A percentile compares a stretch with the other conserved stretches of the same genome.
Conservation (phyloP, 2,329 filamentous ascomycete genomes). For the Aspergillus clavatus region DNA sequence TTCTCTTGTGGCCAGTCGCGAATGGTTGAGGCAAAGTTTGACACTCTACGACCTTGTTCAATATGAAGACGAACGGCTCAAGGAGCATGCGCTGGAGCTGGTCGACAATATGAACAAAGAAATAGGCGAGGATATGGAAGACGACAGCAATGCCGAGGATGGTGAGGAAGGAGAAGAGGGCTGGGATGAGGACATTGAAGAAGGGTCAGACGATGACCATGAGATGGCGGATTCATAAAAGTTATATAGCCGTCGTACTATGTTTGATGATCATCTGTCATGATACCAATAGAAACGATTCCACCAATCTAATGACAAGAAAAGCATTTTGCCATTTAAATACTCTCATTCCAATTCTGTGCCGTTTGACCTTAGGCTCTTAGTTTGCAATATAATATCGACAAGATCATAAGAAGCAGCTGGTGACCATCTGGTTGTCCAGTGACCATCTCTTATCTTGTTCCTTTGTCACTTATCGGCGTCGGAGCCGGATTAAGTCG, state of each 20-base stretch:
- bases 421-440: no score
- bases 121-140: slow-evolving; percentile 56
- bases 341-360: no score
- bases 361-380: no score
- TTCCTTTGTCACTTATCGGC: slow-evolving; percentile 4
- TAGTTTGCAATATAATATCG: no score
- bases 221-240: slow-evolving; percentile 52
- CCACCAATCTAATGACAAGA: neutral
- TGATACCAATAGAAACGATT: slow-evolving; percentile 30
- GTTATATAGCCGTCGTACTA: slow-evolving; percentile 18
- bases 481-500: slow-evolving; percentile 28
- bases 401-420: no score
- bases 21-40: slow-evolving; percentile 78
- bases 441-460: neutral
- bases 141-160: slow-evolving; percentile 53
- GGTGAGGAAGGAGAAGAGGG: slow-evolving; percentile 51
- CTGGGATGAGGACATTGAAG: slow-evolving; percentile 53
- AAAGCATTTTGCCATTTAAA: no score
- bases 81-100: slow-evolving; percentile 42
- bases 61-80: slow-evolving; percentile 57
- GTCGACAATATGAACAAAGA: slow-evolving; percentile 55
- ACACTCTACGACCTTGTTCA: slow-evolving; percentile 72
- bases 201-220: slow-evolving; percentile 47
- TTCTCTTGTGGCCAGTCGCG: slow-evolving; percentile 67
- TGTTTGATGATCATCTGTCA: slow-evolving; percentile 22